Conservation (phyloP, 202 grass and related monocot species). For the Tripidium arundinaceum region DNA sequence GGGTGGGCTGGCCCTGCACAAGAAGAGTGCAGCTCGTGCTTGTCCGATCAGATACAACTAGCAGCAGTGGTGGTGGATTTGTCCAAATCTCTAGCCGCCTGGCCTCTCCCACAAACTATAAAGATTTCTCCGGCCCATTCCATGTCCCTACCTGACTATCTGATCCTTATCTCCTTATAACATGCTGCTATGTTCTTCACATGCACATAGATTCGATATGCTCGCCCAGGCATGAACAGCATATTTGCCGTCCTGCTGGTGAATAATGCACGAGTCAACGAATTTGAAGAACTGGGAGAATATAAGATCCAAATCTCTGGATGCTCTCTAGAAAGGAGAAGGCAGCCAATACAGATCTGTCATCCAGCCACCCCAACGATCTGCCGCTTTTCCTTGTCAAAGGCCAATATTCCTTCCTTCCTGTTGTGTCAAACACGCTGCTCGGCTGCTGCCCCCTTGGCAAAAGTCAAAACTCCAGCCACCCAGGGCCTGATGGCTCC, state of each 20-base stretch:
- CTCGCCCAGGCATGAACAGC: not conserved
- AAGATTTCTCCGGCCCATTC: too few relatives aligned
- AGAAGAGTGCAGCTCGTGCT: too few relatives aligned
- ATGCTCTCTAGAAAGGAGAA: conserved; percentile 28
- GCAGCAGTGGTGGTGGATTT: too few relatives aligned
- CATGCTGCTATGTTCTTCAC: not conserved
- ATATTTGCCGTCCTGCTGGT: not conserved
- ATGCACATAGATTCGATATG: not conserved
- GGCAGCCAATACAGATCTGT: conserved; percentile 29
- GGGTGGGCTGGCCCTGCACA: too few relatives aligned
- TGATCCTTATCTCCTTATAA: not conserved
- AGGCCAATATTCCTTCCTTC: conserved; percentile 31
- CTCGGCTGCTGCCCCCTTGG: too few relatives aligned
- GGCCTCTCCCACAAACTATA: too few relatives aligned
- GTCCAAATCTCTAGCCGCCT: too few relatives aligned
- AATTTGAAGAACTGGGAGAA: conserved; percentile 2
- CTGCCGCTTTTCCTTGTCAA: not conserved
- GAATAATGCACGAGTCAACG: conserved; percentile 25
- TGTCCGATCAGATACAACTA: too few relatives aligned
- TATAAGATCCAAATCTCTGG: conserved; percentile 32
- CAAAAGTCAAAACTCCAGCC: not conserved
- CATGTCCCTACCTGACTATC: too few relatives aligned
- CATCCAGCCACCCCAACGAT: not conserved
- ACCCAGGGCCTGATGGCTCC: not conserved
- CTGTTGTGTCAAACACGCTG: too few relatives aligned